Percentiles rank a stretch among this genome's conserved stretches.
Conservation (phyloP, 345 rosid species). For the Gossypium raimondii region DNA sequence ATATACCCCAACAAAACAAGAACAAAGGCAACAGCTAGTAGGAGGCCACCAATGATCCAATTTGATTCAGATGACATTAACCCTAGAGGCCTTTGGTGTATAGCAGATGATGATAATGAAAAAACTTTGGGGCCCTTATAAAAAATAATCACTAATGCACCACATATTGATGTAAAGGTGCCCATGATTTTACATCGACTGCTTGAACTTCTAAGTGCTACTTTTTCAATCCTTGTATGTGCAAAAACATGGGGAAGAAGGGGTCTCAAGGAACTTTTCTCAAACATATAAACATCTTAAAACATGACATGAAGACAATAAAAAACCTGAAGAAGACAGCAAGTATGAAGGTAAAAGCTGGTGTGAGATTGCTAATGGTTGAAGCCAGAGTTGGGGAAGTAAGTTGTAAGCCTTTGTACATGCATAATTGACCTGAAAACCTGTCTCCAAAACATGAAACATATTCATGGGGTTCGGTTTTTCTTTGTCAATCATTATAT, state of each 20-base stretch:
- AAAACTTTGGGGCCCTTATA: constrained; percentile 53
- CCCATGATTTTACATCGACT: constrained; percentile 78
- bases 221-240: constrained; percentile 61
- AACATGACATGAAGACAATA: not conserved
- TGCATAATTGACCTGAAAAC: not conserved
- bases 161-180: constrained; percentile 31
- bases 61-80: constrained; percentile 24
- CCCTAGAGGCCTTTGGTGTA: not conserved
- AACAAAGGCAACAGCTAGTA: constrained; percentile 53
- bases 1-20: constrained; percentile 75
- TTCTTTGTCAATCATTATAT: not conserved
- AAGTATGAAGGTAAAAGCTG: constrained; percentile 21
- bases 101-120: constrained; percentile 11
- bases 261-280: not conserved
- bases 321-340: constrained; percentile 28
- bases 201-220: constrained; percentile 47
- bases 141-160: not conserved
- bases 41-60: constrained; percentile 73
- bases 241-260: not conserved
- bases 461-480: not conserved
- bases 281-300: not conserved
- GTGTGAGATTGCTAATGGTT: not conserved
- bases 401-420: not conserved
- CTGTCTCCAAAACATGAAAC: not conserved
- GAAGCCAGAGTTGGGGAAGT: constrained; percentile 32